Percentiles rank a stretch among this genome's conserved stretches.
phyloP scores from a whole-genome alignment of 257 asterid species.

The Solanum bulbocastanum region DNA sequence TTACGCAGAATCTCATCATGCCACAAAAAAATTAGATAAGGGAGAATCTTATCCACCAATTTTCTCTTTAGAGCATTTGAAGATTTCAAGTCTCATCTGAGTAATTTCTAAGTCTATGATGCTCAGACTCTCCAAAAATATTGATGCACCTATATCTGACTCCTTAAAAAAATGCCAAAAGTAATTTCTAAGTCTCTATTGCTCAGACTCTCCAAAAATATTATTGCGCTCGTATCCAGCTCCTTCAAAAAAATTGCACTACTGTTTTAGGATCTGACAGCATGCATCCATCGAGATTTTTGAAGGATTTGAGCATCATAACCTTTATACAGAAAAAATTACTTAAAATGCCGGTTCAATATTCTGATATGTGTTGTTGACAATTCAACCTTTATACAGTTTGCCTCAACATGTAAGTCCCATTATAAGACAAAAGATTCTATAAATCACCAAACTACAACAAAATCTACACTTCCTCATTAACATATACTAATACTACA shows the following conservation, averaged over 20 bases:
- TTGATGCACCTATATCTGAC: too few relatives aligned
- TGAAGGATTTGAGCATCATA: background rate
- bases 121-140: too few relatives aligned
- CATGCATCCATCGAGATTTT: accelerated
- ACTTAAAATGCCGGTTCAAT: background rate
- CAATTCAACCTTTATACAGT: background rate
- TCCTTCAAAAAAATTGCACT: background rate
- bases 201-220: too few relatives aligned
- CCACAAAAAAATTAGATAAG: background rate
- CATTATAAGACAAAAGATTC: background rate
- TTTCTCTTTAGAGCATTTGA: background rate
- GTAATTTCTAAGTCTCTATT: too few relatives aligned
- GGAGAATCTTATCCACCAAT: background rate
- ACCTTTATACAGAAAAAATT: background rate
- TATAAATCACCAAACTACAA: background rate
- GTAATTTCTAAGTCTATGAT: too few relatives aligned
- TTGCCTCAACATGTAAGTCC: background rate
- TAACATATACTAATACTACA: background rate
- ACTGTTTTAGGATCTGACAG: background rate
- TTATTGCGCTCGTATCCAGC: background rate
- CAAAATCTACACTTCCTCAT: background rate
- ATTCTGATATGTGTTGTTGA: background rate
- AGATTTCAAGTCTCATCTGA: background rate
- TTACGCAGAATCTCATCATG: background rate
- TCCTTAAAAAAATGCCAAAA: too few relatives aligned